Evolutionary conservation across 495 filamentous ascomycete species (phyloP), one percentile per base, ranked within the genome.

Genomic region (Aspergillus sclerotiicarbonarius): DNA sequence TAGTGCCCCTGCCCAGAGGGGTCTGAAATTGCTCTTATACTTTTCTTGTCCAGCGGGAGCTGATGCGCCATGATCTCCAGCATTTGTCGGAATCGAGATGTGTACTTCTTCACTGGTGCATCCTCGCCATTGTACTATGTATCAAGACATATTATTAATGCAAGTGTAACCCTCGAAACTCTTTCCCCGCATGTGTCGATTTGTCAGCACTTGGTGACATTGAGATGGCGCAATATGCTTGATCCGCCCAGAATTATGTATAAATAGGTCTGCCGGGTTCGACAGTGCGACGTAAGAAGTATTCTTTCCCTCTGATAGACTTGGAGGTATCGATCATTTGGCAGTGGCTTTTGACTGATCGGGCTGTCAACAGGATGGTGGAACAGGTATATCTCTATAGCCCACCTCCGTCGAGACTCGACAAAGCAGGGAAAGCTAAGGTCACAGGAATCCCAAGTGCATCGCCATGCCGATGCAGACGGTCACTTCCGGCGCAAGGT

Each of bases 401-500:
- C 9, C 13, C 33, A 9, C 8, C 3, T 41, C 5, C 2, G n/a
- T n/a, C 37, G 5, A 13, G 37, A 41, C 15, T 12, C 37, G n/a
- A 41, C 37, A 12, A 16, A 7, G 29, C 47, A 16, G 6, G 15
- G 3, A 32, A 16, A 2, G 6, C 33, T 37, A 32, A 49, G 6
- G 13, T 35, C 5, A 35, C 31, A 71, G 65, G 56, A 65, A 12
- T 25, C 48, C 8, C 54, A 65, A 41, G 66, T 70, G 39, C 66
- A 72, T 64, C 68, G 70, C 32, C 66, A 72, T 51, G 68, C 75
- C 50, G 73, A 82, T 56, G 56, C 70, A n/a, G 71, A 81, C 59
- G 81, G 81, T 13, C 72, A 77, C 45, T 83, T 84, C 64, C 76
- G 69, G 6, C 76, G 80, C 33, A 76, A 76, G 43, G 69, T 69